Conservation (phyloP, 495 filamentous ascomycete genomes). For the Penicillium herquei region DNA sequence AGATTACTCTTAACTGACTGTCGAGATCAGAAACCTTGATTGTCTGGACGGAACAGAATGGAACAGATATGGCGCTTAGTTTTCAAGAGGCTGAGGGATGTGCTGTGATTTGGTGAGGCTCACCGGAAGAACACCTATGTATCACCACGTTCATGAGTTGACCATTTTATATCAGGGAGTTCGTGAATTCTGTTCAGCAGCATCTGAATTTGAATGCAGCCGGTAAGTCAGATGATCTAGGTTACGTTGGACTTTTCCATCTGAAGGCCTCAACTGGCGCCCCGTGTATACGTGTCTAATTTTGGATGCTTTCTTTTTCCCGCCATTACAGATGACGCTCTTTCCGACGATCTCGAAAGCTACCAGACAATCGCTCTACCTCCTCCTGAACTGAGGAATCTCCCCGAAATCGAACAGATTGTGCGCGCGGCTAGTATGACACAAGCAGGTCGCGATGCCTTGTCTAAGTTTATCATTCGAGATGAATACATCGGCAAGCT, state of each 20-base stretch:
- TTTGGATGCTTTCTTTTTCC: conserved; percentile 1
- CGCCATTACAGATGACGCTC: conserved; percentile 66
- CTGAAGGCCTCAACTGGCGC: not conserved
- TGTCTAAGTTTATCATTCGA: conserved; percentile 79
- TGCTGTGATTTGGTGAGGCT: conserved; percentile 78
- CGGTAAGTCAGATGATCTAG: conserved; percentile 32
- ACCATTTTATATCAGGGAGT: conserved; percentile 62
- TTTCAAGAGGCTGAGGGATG: conserved; percentile 98
- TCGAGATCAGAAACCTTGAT: conserved; percentile 80
- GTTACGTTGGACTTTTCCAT: not conserved
- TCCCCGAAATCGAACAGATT: conserved; percentile 76
- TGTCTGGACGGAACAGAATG: conserved; percentile 89
- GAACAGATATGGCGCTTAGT: conserved; percentile 94
- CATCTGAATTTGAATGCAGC: conserved; percentile 52
- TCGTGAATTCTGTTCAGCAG: conserved; percentile 81
- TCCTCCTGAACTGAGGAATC: conserved; percentile 70
- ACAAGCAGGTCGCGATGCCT: conserved; percentile 76
- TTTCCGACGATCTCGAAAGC: conserved; percentile 84
- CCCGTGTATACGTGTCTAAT: conserved; percentile 3
- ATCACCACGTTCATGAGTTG: conserved; percentile 5
- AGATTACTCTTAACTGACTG: conserved; percentile 23
- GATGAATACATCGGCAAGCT: conserved; percentile 88
- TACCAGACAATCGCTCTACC: conserved; percentile 73
- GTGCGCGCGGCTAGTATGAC: conserved; percentile 75
- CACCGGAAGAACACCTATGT: not conserved